A percentile compares a stretch with the other conserved stretches of the same genome.
These are phyloP conservation scores for Mycena pura DNA, from an alignment of 768 basidiomycete species.

Conservation along the genomic window DNA sequence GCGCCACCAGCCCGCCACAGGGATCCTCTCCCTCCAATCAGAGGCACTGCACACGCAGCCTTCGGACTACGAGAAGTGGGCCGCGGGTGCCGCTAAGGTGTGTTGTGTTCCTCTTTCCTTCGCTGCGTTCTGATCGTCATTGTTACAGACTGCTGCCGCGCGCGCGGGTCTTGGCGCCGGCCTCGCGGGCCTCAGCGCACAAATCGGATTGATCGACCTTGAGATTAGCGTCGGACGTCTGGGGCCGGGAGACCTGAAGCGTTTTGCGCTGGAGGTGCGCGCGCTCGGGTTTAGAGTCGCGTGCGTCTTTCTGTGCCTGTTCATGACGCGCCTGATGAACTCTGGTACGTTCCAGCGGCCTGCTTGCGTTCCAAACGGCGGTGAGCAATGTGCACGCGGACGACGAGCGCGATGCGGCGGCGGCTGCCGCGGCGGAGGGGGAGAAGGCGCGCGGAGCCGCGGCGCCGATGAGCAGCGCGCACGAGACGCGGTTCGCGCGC, in stretches of 20 bases:
- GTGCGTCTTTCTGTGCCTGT: conserved; percentile 32
- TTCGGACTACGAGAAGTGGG: conserved; percentile 44
- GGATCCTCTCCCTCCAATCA: conserved; percentile 42
- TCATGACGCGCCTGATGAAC: neutral
- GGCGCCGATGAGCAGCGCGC: conserved; percentile 16
- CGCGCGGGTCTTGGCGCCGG: conserved; percentile 39
- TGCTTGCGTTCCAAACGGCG: conserved; percentile 47
- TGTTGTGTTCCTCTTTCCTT: neutral
- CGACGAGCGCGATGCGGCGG: conserved; percentile 28
- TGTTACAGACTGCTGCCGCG: conserved; percentile 25
- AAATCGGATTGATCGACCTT: conserved; percentile 47
- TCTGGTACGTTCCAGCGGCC: conserved; percentile 30
- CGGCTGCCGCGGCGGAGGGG: neutral
- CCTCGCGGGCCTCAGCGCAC: conserved; percentile 39
- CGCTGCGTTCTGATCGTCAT: neutral
- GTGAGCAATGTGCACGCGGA: conserved; percentile 41
- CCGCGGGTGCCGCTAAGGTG: conserved; percentile 32
- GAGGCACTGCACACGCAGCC: conserved; percentile 40
- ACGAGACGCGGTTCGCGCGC: conserved; percentile 38
- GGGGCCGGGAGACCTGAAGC: conserved; percentile 49
- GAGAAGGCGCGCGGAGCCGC: conserved; percentile 13
- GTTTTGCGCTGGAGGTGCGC: conserved; percentile 45
- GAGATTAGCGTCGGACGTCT: conserved; percentile 51
- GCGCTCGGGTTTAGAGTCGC: conserved; percentile 45
- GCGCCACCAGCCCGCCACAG: conserved; percentile 44